Evolutionary conservation across 768 basidiomycete species (phyloP), one percentile per base, ranked within the genome.

Genomic region (Antrodiella citrinella): DNA sequence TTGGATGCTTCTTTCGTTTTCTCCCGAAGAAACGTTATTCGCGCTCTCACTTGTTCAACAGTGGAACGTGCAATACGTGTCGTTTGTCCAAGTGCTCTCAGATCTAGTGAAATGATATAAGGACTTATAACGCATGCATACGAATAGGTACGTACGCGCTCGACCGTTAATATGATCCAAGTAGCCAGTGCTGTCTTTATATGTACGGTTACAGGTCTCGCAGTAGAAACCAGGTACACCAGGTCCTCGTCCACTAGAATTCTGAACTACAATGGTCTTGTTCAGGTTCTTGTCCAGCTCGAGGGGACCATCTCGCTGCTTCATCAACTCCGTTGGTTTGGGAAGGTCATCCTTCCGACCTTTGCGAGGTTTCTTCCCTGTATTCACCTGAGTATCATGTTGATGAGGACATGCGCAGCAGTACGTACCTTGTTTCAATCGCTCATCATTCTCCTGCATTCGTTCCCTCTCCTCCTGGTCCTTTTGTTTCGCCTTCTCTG

Each of bases 151-250:
- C 30, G 7, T 65, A 97, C 95, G 95, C 48, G 81, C 81, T 73
- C 93, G 77, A 52, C 91, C 84, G 68, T 99, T 99, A 50, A 99
- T 80, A 62, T 99, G 96, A 63, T 97, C 94, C 44, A 99, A 71
- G 64, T 98, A 98, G 9, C 82, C 89, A n/a, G 82, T 76, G 46
- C 82, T 91, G 61, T 99, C 96, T 67, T 95, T 96, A 69, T 91
- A 89, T 13, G 86, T 95, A 57, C 91, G 74, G 57, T 80, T 86
- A 65, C 96, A 99, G 7, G 86, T 69, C 62, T 95, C 93, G 62
- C 96, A 99, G 67, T 79, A 86, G 69, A 96, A 99, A 0, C 93
- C 93, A 20, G 93, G 92, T 54, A 92, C 85, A 3, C 94, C 92
- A 15, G 92, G 78, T 1, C 94, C 94, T 54, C 81, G 77, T 15